Conservation (phyloP, 441 rosid genomes). For the Adansonia gregorii region DNA sequence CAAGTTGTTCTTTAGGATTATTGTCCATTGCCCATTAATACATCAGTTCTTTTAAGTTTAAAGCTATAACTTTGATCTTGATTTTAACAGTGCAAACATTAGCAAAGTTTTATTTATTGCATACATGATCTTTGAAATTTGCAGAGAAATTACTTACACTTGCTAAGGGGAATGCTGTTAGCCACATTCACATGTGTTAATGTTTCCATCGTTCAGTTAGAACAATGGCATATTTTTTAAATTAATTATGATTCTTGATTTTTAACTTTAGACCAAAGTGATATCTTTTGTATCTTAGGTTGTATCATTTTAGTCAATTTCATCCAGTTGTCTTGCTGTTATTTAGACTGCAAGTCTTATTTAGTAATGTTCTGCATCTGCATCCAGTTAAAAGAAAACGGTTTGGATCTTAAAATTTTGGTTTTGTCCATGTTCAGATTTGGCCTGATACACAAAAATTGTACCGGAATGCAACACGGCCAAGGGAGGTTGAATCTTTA, state of each 20-base stretch:
- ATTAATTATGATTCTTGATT: neutral
- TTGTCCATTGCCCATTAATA: neutral
- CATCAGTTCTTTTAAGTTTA: neutral
- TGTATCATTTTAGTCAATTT: neutral
- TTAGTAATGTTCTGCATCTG: neutral
- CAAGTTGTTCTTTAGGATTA: neutral
- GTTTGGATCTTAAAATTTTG: constrained; percentile 19
- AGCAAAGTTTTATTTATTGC: neutral
- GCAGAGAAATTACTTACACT: neutral
- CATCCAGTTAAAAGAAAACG: neutral
- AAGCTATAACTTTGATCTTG: neutral
- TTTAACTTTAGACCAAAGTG: neutral
- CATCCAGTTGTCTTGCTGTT: neutral
- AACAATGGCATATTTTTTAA: neutral
- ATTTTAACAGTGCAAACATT: neutral
- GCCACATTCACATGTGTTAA: neutral
- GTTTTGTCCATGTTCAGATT: constrained; percentile 50
- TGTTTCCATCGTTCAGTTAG: neutral
- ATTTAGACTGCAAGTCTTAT: neutral
- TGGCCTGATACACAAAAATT: constrained; percentile 96
- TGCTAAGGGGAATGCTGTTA: neutral
- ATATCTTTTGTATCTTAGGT: neutral
- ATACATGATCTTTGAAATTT: neutral
- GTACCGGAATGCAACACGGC: constrained; percentile 99
- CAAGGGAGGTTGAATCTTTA: constrained; percentile 86